Evolutionary conservation across 768 basidiomycete species (phyloP).

Genomic region (Hydnum rufescens): DNA sequence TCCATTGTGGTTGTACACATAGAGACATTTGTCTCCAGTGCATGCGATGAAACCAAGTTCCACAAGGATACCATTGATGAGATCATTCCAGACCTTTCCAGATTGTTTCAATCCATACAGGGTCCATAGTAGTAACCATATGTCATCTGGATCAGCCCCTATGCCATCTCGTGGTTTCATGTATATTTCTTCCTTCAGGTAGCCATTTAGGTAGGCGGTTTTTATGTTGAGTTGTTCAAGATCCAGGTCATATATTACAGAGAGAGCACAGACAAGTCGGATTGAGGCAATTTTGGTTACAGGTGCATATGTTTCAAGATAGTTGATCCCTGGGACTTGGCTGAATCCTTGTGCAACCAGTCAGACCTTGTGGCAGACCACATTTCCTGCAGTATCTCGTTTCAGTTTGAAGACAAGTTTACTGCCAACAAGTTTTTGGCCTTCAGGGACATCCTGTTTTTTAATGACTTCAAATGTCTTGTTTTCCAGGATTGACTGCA

Average conservation of each 20-base stretch:
- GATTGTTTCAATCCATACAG: conserved; percentile 24
- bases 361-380: conserved; percentile 13
- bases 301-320: conserved; percentile 11
- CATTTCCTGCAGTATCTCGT: conserved; percentile 10
- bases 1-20: no score
- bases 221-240: conserved; percentile 9
- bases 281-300: conserved; percentile 5
- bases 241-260: conserved; percentile 4
- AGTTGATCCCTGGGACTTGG: conserved; percentile 15
- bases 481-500: no score
- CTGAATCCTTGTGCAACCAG: conserved; percentile 16
- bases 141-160: conserved; percentile 1
- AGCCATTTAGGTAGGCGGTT: conserved; percentile 9
- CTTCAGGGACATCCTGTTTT: no score
- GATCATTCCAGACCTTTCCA: conserved; percentile 18
- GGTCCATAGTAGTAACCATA: conserved; percentile 13
- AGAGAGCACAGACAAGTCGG: background rate
- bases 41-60: conserved; percentile 18
- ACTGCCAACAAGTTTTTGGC: no score
- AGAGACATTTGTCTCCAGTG: conserved; percentile 14
- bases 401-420: conserved; percentile 15
- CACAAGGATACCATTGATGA: conserved; percentile 16
- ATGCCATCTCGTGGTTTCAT: conserved; percentile 8
- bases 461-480: no score
- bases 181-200: conserved; percentile 9